phyloP scores from a whole-genome alignment of 306 rosid genomes.

The Cicer yamashitae region DNA sequence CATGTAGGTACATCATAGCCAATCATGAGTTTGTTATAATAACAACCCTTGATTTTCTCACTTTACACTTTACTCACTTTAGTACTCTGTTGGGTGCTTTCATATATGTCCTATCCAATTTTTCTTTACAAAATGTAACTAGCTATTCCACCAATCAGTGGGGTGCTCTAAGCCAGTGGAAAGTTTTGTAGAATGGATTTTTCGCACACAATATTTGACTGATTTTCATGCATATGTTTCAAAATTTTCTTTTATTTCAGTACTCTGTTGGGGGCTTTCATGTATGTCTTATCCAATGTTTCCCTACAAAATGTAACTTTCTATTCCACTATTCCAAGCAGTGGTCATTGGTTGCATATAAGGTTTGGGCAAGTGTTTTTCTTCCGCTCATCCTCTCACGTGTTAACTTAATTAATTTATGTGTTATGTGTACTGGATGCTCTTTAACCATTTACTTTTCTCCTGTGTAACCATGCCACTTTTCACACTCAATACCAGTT shows the following conservation, averaged over 20 bases:
- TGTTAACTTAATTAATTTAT: background rate
- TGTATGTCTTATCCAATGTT: background rate
- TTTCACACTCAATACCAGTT: conserved; percentile 7
- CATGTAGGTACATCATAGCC: too few species aligned
- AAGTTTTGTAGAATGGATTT: too few species aligned
- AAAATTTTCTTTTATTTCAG: background rate
- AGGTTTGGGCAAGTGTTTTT: conserved; percentile 19
- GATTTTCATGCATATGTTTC: background rate
- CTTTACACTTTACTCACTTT: background rate
- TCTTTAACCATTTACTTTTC: conserved; percentile 1
- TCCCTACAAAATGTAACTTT: conserved; percentile 8
- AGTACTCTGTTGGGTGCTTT: conserved; percentile 5
- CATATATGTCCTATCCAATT: background rate
- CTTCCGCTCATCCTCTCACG: background rate
- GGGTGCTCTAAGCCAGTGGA: too few species aligned
- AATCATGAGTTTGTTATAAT: too few species aligned
- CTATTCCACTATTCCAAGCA: background rate
- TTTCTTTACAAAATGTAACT: conserved; percentile 10
- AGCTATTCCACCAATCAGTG: background rate
- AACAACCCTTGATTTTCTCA: too few species aligned
- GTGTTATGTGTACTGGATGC: conserved; percentile 10
- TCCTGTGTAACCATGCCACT: conserved; percentile 4
- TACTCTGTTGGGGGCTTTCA: conserved; percentile 4
- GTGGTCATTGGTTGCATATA: conserved; percentile 22
- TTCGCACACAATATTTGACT: background rate